Evolutionary conservation across 371 early-diverging fungal species (phyloP).

Genomic region (Rhizomucor miehei): DNA sequence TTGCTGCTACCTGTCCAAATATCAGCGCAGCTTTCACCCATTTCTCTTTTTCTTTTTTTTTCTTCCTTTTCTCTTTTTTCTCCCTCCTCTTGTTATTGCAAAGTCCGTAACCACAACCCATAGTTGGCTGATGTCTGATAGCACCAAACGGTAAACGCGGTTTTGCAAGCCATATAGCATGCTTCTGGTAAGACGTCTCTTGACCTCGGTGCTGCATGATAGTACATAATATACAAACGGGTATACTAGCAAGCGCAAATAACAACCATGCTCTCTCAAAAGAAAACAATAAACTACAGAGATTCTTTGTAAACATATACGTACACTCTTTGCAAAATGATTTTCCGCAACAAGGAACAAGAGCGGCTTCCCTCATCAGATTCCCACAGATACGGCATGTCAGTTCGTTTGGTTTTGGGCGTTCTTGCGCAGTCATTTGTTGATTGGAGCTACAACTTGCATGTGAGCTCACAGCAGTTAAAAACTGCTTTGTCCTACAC

Average conservation of each 20-base stretch:
- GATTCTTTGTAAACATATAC: slow-evolving; percentile 21
- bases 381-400: slow-evolving; percentile 75
- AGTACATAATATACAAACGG: not conserved
- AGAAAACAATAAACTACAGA: not conserved
- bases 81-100: not conserved
- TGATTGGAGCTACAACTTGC: not conserved
- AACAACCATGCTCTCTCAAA: slow-evolving; percentile 1
- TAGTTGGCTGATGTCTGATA: too few relatives aligned
- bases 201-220: too few relatives aligned
- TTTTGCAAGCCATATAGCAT: too few relatives aligned
- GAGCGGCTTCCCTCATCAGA: slow-evolving; percentile 78
- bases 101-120: too few relatives aligned
- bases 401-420: slow-evolving; percentile 50
- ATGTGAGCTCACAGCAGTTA: not conserved
- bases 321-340: slow-evolving; percentile 87
- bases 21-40: not conserved
- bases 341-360: slow-evolving; percentile 82
- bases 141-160: too few relatives aligned
- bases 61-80: slow-evolving; percentile 1
- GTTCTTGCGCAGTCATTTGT: not conserved
- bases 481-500: too few relatives aligned
- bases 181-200: too few relatives aligned
- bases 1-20: slow-evolving; percentile 4
- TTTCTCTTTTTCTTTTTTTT: not conserved
- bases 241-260: slow-evolving; percentile 8